phyloP scores from a whole-genome alignment of 495 filamentous ascomycete genomes.

The Coniosporium apollinis region DNA sequence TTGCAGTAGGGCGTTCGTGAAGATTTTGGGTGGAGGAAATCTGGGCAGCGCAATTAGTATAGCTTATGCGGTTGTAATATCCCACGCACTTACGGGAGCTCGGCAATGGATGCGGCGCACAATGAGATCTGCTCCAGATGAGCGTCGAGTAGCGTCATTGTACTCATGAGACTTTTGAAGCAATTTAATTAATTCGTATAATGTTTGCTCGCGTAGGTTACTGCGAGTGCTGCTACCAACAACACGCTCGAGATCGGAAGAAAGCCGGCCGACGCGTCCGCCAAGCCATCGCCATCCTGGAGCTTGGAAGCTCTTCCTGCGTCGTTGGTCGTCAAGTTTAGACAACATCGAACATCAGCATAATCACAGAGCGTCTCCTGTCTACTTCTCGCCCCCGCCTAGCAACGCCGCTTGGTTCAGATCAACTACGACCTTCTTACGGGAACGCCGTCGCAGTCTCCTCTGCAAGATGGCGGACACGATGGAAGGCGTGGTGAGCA shows the following conservation, averaged over 20 bases:
- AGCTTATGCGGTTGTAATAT: background rate
- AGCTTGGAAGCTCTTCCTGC: too few species aligned
- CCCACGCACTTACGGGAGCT: slow-evolving; percentile 50
- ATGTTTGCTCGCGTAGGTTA: too few species aligned
- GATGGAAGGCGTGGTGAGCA: slow-evolving; percentile 24
- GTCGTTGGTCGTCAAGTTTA: background rate
- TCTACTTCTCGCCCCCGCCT: too few species aligned
- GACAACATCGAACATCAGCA: background rate
- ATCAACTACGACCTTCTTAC: background rate
- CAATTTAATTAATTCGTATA: too few species aligned
- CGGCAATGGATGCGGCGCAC: slow-evolving; percentile 66
- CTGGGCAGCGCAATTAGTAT: slow-evolving; percentile 31
- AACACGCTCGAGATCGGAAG: too few species aligned
- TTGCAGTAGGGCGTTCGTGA: slow-evolving; percentile 82
- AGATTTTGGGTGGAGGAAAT: slow-evolving; percentile 83
- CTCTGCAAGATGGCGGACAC: slow-evolving; percentile 21
- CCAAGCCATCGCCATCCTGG: too few species aligned
- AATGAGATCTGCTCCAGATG: slow-evolving; percentile 85
- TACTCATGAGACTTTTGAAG: slow-evolving; percentile 2
- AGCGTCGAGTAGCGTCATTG: slow-evolving; percentile 55
- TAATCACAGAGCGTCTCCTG: too few species aligned
- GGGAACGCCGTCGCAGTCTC: background rate
- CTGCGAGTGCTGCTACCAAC: too few species aligned
- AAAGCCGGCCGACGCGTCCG: too few species aligned
- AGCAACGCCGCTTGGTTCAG: background rate